Evolutionary conservation across 371 early-diverging fungal species (phyloP), one percentile per base, ranked within the genome.

Genomic region (Chytridiales sp.): DNA sequence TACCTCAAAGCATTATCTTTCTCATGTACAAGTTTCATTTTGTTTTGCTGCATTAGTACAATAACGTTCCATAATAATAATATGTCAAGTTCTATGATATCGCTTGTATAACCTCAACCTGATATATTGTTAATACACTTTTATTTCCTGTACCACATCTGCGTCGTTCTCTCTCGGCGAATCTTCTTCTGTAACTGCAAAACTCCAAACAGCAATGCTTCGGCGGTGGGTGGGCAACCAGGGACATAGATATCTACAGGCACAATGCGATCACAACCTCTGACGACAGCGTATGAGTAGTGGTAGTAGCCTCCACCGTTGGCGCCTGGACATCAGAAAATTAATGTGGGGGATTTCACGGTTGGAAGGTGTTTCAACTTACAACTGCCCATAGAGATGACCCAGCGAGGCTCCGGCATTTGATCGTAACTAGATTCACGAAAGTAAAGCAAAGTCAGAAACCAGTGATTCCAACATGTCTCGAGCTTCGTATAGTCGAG

Each of bases 231-330:
- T 64, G 98, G 98, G 75, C 98, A 97, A 19, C 98, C 98, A 40
- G 97, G 97, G 30, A 97, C 97, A 66, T 97, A 97, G 47, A 97
- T 90, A 80, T 81, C 76, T 17, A 80, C 76, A 49, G 98, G 98
- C 9, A 97, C 93, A 70, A 97, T 89, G 47, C 98, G 88, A 66
- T 97, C 98, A 76, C 97, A 96, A 47, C 87, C 98, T 8, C 82
- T 60, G 15, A 82, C 96, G 49, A 96, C 97, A 43, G 95, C 84
- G 75, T 97, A 97, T 51, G 91, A 90, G 81, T 97, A 97, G 76
- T 97, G 98, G 74, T 97, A 97, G 81, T 97, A 97, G 51, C 98
- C 98, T 68, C 98, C 98, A 67, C 98, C 97, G 73, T 97, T 97
- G 27, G 98, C 98, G 68, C 68, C 68, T 71, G 46, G 17, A 11